These are phyloP conservation scores for Diacronema lutheri DNA, from an alignment of 78 protist species.

Conservation along the genomic window DNA sequence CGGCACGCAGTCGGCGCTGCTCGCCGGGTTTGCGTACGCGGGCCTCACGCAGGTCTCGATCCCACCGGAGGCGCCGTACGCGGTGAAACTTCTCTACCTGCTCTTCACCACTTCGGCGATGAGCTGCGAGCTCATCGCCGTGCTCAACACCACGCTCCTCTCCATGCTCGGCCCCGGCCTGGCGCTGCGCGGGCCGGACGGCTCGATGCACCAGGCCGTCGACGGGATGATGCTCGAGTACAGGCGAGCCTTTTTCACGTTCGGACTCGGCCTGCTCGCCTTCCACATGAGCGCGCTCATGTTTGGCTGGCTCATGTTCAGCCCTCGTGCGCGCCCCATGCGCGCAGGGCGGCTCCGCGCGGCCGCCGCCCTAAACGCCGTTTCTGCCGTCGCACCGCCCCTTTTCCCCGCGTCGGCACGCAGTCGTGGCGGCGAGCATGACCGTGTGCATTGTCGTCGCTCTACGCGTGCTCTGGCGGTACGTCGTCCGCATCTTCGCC, in stretches of 20 bases:
- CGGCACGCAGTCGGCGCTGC: slow-evolving; percentile 7
- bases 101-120: neutral
- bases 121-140: slow-evolving; percentile 7
- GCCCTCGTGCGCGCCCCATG: neutral
- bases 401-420: no score
- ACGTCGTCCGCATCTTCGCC: no score
- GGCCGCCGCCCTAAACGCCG: no score
- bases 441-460: no score
- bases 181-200: slow-evolving; percentile 14
- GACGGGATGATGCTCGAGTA: slow-evolving; percentile 14
- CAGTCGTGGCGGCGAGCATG: no score
- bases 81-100: neutral
- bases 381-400: no score
- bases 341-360: no score
- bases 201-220: slow-evolving; percentile 1
- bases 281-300: neutral
- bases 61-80: neutral
- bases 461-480: no score
- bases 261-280: neutral
- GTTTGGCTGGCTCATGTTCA: neutral
- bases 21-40: neutral
- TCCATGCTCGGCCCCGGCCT: slow-evolving; percentile 15
- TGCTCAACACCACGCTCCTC: slow-evolving; percentile 13
- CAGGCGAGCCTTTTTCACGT: neutral
- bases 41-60: neutral